Base-by-base conservation (phyloP, 192 early-diverging fungal species). In the Backusella tuberculispora region DNA sequence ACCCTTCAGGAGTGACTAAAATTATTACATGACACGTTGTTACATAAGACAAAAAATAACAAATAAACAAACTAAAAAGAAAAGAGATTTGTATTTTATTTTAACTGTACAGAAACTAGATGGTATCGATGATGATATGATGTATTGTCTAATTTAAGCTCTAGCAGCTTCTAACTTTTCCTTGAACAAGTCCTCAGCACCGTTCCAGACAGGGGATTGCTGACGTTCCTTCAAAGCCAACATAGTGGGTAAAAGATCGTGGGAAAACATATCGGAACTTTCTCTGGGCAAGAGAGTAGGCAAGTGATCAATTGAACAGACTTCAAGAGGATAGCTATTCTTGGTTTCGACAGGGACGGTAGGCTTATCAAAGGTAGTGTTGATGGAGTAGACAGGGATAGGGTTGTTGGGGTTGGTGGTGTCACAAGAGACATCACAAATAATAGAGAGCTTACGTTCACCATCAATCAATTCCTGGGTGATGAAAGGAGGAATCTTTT, bases 371-470 rank as follows among this genome's bases (percentile, higher is more conserved):
- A 99, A 99, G 34, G 96, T 98, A 24, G 97, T 97, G 84, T 92
- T 91, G 80, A 91, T 85, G 71, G 83, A 87, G 88, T 99, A 99
- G 69, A 99, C 89, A 44, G 96, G 97, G 75, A 99, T 93, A 60
- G 97, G 97, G 84, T 99, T 99, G 85, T 96, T 90, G 26, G 97
- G 96, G 84, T 98, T 98, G 78, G 95, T 98, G 17, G 95, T 94
- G 83, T 99, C 97, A 81, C 97, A 99, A 75, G 89, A 91, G 48
- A 99, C 97, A 81, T 99, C 97, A 17, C 92, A 92, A 42, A 99
- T 89, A 29, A 97, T 92, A 34, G 90, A 90, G 66, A 99, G 76
- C 53, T 86, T 86, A 66, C 96, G 88, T 45, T 88, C 82, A 64
- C 73, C 77, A 73, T 93, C 90, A 63, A 95, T 82, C 88, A 91